phyloP scores from a whole-genome alignment of 805 yeast genomes.

The Cyberlindnera maritima region DNA sequence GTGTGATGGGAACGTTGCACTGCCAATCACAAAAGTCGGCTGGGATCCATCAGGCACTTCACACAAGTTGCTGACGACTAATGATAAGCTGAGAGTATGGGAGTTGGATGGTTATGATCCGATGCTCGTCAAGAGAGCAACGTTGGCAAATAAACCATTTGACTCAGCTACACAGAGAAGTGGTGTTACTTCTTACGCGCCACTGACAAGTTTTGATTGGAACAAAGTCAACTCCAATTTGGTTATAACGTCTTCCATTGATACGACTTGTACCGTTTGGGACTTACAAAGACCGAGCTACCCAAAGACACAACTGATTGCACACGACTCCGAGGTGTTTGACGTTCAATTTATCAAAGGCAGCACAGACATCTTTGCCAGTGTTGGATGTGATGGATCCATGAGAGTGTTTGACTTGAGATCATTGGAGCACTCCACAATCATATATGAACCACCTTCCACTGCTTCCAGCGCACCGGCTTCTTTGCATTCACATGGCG shows the following conservation, averaged over 20 bases:
- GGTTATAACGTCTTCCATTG: constrained; percentile 83
- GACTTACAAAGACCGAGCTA: constrained; percentile 61
- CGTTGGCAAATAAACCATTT: constrained; percentile 31
- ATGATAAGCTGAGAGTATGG: constrained; percentile 71
- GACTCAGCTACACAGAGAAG: constrained; percentile 6
- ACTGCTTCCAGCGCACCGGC: not conserved
- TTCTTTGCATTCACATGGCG: not conserved
- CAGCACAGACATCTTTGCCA: constrained; percentile 75
- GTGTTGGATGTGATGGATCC: constrained; percentile 94
- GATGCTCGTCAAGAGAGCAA: constrained; percentile 37
- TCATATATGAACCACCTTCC: constrained; percentile 72
- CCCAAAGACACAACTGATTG: constrained; percentile 91
- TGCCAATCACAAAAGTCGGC: constrained; percentile 68
- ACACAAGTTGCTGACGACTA: constrained; percentile 61
- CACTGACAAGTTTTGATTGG: constrained; percentile 95
- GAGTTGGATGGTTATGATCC: constrained; percentile 37
- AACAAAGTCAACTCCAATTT: constrained; percentile 64
- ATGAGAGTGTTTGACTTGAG: constrained; percentile 90
- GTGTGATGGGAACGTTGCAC: constrained; percentile 53
- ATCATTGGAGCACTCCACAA: constrained; percentile 88
- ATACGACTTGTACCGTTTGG: constrained; percentile 98
- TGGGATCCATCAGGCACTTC: constrained; percentile 56
- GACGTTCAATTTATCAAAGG: constrained; percentile 84
- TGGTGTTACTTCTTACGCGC: constrained; percentile 52
- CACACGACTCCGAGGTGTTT: constrained; percentile 93